Base-by-base conservation (phyloP, 495 filamentous ascomycete species). In the Trichoderma parareesei region DNA sequence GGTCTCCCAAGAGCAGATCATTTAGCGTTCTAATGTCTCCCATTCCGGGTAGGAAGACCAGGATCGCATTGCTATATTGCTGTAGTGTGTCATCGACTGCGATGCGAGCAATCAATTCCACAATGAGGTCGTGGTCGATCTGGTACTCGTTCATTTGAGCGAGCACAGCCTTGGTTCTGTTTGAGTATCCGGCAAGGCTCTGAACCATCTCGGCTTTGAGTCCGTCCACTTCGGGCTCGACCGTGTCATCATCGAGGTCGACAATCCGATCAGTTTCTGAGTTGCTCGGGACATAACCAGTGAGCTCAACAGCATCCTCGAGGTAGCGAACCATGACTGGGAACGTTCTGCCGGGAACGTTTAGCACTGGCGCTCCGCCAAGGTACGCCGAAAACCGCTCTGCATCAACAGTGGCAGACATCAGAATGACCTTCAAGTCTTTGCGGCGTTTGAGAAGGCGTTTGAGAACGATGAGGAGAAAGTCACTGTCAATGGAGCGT, bases 371-470 rank as follows among this genome's bases (percentile, higher is more conserved):
- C 6, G 93, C 93, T 20, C 86, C 86, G 33, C 85, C 84, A 0
- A 98, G 80, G 69, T 98, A 98, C 2, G 83, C 85, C 0, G 94
- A 97, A 72, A 98, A 96, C 16, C 86, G 86, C 65, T 93, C 87
- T 7, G 94, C 91, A 73, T 98, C 90, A 9, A 97, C 88, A 3
- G 94, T 98, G 6, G 94, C 94, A 62, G 93, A 97, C 94, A 97
- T 98, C 37, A 98, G 82, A 40, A 98, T 81, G 38, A 98, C 88
- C 68, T 82, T 84, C 57, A 97, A 75, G 57, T 92, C 84, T 60
- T 87, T 88, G 60, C 91, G 81, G 63, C 81, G 81, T 27, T 81
- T 67, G 71, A 96, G 82, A 16, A 97, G 78, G 67, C 92, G 89
- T 68, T 90, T 89, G 33, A 98, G 82, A 3, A 97, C 87, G 66